Conservation (phyloP, 2,329 filamentous ascomycete species). For the Xylaria sp. region DNA sequence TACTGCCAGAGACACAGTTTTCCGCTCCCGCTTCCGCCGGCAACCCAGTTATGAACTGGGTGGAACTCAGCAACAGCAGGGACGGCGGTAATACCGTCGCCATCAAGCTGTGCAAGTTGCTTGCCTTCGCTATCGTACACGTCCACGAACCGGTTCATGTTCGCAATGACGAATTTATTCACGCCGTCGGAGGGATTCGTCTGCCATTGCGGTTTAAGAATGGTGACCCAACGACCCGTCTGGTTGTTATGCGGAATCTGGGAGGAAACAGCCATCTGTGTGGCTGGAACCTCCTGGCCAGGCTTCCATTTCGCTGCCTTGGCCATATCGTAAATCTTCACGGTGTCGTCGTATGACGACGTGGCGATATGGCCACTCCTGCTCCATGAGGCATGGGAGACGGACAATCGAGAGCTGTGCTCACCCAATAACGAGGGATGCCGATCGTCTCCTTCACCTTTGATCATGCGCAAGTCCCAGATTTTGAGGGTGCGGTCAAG, state of each 20-base stretch:
- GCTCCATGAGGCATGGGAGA: slow-evolving; percentile 91
- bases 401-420: slow-evolving; percentile 75
- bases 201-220: slow-evolving; percentile 81
- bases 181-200: slow-evolving; percentile 68
- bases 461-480: slow-evolving; percentile 78
- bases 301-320: slow-evolving; percentile 54
- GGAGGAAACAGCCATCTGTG: slow-evolving; percentile 63
- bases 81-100: slow-evolving; percentile 88
- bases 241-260: slow-evolving; percentile 87
- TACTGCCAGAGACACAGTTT: slow-evolving; percentile 90
- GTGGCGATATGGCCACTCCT: slow-evolving; percentile 80
- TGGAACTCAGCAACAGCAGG: slow-evolving; percentile 91
- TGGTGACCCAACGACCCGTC: slow-evolving; percentile 90
- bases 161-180: slow-evolving; percentile 86
- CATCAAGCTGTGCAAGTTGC: slow-evolving; percentile 81
- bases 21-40: slow-evolving; percentile 83
- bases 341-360: slow-evolving; percentile 87
- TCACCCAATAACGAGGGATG: slow-evolving; percentile 70
- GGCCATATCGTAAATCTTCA: slow-evolving; percentile 84
- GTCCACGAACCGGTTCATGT: slow-evolving; percentile 97
- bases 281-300: slow-evolving; percentile 52
- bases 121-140: slow-evolving; percentile 77
- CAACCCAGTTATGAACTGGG: slow-evolving; percentile 82
- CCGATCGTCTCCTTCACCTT: slow-evolving; percentile 53
- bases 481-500: slow-evolving; percentile 84